Evolutionary conservation across 2,329 filamentous ascomycete species (phyloP), one percentile per base, ranked within the genome.

Genomic region (Arthrobotrys megalospora): DNA sequence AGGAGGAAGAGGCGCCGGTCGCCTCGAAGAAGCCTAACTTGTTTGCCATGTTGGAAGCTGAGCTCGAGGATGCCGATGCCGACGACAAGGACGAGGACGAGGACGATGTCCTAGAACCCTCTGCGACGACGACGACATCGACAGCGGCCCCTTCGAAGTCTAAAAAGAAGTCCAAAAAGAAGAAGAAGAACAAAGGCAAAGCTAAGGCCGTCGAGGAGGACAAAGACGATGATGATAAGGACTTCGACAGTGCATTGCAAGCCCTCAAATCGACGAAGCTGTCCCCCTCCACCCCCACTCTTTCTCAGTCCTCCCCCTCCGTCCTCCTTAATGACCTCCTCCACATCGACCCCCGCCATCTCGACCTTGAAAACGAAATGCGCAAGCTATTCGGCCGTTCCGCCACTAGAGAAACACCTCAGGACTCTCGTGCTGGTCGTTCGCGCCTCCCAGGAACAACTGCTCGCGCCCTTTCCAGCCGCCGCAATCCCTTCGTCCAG

Each of bases 331-430:
- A 88, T 60, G 86, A 86, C 79, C 88, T 92, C 11, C 85, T 93
- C 0, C 85, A 87, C 1, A 86, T 93, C 64, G 90, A 92, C 81
- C 89, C 91, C 0, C 89, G 92, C 80, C 90, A 94, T 81, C 88
- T 99, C 10, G 94, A 95, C 83, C 93, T 93, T 6, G 87, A 91
- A 41, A 97, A 97, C 82, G 96, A 99, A 85, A 97, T 99, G 93
- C 91, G 90, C 72, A 89, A 88, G 80, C 85, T 93, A 0, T 93
- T 93, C 83, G 91, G 91, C 3, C 88, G 88, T 79, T 88, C 89
- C 28, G 90, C 90, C 21, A 82, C 91, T 8, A 55, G 64, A 10
- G 89, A 91, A 81, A 86, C 85, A 34, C 83, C 65, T 3, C 32
- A 63, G 3, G 64, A 85, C 48, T 86, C 89, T 19, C 84, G 88